These are phyloP conservation scores for Cytospora chrysosperma DNA, from an alignment of 2,329 filamentous ascomycete species.

Conservation along the genomic window DNA sequence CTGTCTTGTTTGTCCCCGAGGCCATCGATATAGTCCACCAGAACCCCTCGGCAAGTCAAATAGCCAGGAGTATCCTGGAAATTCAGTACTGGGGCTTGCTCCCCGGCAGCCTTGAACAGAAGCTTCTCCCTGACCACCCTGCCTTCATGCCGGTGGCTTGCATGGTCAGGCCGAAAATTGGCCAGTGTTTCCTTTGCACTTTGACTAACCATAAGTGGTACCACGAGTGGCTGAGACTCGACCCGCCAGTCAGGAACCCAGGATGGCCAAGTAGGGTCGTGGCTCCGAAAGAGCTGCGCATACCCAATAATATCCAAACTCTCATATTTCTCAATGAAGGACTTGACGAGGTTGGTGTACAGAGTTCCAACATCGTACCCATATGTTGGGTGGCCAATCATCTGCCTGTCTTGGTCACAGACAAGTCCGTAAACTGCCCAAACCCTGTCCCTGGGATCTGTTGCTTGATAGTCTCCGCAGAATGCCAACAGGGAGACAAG, in stretches of 20 bases:
- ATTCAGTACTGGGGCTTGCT: neutral
- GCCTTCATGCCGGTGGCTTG: neutral
- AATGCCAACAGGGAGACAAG: constrained; percentile 14
- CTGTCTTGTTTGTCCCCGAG: neutral
- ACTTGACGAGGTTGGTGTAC: constrained; percentile 10
- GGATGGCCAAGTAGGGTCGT: constrained; percentile 3
- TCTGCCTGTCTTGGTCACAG: constrained; percentile 9
- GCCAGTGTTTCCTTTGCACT: constrained; percentile 12
- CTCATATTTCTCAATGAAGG: constrained; percentile 2
- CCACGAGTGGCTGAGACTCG: constrained; percentile 1
- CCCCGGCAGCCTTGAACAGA: constrained; percentile 1
- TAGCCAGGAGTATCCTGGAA: neutral
- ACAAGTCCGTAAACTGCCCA: constrained; percentile 15
- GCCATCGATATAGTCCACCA: constrained; percentile 13
- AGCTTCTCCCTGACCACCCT: neutral
- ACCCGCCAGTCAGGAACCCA: constrained; percentile 20
- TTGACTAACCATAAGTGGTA: constrained; percentile 19
- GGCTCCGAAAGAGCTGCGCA: constrained; percentile 10
- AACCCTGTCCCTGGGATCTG: constrained; percentile 14
- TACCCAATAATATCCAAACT: constrained; percentile 17
- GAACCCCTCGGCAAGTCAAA: constrained; percentile 6
- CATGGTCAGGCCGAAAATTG: constrained; percentile 10
- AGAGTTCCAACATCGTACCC: constrained; percentile 8
- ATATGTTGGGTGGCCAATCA: constrained; percentile 16
- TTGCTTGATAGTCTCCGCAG: constrained; percentile 17